Conservation (phyloP, 2,329 filamentous ascomycete genomes). For the Fusarium duplospermum region DNA sequence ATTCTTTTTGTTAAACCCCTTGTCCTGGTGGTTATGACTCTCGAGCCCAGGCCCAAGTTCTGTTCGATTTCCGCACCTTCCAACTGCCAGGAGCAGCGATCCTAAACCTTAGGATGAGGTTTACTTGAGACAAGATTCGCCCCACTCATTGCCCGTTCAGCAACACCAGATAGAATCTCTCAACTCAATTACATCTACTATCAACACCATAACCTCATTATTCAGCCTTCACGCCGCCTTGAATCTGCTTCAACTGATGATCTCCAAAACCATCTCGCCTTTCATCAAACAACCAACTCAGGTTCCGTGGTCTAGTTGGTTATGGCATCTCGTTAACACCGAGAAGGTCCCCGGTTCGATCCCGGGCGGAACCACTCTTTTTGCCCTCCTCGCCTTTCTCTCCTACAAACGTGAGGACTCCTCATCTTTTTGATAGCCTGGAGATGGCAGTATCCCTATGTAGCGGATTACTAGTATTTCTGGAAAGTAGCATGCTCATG, state of each 20-base stretch:
- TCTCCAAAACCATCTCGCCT: accelerated
- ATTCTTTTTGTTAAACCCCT: background rate
- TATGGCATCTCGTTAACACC: slow-evolving; percentile 41
- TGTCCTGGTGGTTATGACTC: background rate
- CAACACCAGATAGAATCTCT: background rate
- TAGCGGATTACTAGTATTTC: background rate
- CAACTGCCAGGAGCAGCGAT: background rate
- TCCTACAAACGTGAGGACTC: background rate
- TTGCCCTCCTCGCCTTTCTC: background rate
- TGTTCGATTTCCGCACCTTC: background rate
- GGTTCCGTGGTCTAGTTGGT: slow-evolving; percentile 44
- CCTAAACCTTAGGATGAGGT: background rate
- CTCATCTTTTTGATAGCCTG: background rate
- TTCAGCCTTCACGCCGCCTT: background rate
- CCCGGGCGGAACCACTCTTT: slow-evolving; percentile 37
- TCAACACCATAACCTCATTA: background rate
- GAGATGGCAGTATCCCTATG: background rate
- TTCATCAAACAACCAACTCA: background rate
- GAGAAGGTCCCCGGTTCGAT: slow-evolving; percentile 40
- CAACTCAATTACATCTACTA: background rate
- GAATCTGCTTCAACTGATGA: background rate
- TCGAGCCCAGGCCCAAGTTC: background rate
- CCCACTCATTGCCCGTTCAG: background rate
- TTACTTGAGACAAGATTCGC: background rate
- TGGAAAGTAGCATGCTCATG: background rate